Conservation (phyloP, 495 filamentous ascomycete genomes). For the Tricharina praecox region DNA sequence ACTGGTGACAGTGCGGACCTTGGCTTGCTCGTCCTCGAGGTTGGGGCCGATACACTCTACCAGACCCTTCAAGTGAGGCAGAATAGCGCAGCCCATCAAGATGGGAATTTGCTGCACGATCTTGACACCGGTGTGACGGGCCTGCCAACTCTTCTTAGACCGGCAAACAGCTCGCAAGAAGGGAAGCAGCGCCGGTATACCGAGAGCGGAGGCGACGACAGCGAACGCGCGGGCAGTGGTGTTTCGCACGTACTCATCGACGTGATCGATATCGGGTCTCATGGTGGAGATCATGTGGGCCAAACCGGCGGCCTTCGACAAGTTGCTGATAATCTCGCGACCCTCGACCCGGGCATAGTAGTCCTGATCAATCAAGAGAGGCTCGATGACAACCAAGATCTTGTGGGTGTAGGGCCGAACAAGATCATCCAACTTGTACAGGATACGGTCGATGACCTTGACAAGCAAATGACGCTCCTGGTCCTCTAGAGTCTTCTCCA, state of each 20-base stretch:
- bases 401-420: constrained; percentile 96
- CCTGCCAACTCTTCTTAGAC: constrained; percentile 98
- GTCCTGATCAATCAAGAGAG: constrained; percentile 94
- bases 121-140: constrained; percentile 96
- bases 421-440: constrained; percentile 96
- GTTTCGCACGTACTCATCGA: constrained; percentile 98
- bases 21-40: constrained; percentile 92
- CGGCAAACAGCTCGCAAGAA: constrained; percentile 91
- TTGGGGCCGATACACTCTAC: constrained; percentile 95
- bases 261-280: constrained; percentile 96
- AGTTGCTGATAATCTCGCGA: constrained; percentile 94
- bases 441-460: constrained; percentile 95
- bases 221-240: constrained; percentile 96
- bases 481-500: constrained; percentile 97
- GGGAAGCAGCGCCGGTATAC: constrained; percentile 85
- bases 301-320: constrained; percentile 89
- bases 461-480: constrained; percentile 97
- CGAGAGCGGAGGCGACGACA: constrained; percentile 89
- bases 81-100: constrained; percentile 91
- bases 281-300: constrained; percentile 99
- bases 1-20: constrained; percentile 89
- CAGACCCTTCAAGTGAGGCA: constrained; percentile 87
- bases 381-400: constrained; percentile 97
- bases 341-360: constrained; percentile 98
- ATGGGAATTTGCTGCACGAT: constrained; percentile 99